Percentiles rank a stretch among this genome's conserved stretches.
Evolutionary conservation across 2,329 filamentous ascomycete species (phyloP).

Genomic region (Mollisia scopiformis): DNA sequence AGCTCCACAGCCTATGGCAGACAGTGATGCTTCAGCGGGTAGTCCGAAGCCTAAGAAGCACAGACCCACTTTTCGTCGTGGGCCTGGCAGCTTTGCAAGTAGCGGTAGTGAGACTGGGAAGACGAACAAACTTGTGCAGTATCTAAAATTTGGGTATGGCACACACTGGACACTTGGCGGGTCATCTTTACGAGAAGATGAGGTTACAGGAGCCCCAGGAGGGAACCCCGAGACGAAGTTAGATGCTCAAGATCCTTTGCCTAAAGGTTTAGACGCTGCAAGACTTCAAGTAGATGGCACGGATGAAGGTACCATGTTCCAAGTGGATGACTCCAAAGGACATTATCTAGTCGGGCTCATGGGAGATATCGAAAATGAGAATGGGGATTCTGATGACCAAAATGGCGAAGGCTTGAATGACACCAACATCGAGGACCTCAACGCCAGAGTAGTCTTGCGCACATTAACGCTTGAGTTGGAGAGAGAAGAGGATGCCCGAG

Average conservation of each 20-base stretch:
- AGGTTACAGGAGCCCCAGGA: not conserved
- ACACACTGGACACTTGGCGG: slow-evolving; percentile 63
- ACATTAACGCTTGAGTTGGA: slow-evolving; percentile 70
- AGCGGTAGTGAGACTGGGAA: slow-evolving; percentile 31
- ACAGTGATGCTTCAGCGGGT: slow-evolving; percentile 5
- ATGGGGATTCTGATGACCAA: slow-evolving; percentile 14
- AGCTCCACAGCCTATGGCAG: slow-evolving; percentile 16
- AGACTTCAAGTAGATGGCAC: not conserved
- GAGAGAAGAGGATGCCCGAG: slow-evolving; percentile 40
- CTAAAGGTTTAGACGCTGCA: not conserved
- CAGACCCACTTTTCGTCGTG: slow-evolving; percentile 19
- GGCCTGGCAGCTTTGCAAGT: slow-evolving; percentile 21
- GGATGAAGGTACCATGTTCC: not conserved
- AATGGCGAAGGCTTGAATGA: slow-evolving; percentile 10
- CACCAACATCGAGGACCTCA: slow-evolving; percentile 32
- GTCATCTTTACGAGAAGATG: slow-evolving; percentile 19
- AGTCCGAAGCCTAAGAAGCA: slow-evolving; percentile 7
- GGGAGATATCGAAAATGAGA: slow-evolving; percentile 60
- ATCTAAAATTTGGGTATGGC: slow-evolving; percentile 68
- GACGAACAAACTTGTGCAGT: slow-evolving; percentile 56
- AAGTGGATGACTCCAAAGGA: slow-evolving; percentile 38
- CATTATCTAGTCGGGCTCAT: slow-evolving; percentile 71
- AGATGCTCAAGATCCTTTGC: not conserved
- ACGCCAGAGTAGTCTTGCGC: slow-evolving; percentile 62
- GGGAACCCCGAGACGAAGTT: not conserved